Conservation (phyloP, 768 basidiomycete species). For the Agrocybe praecox region DNA sequence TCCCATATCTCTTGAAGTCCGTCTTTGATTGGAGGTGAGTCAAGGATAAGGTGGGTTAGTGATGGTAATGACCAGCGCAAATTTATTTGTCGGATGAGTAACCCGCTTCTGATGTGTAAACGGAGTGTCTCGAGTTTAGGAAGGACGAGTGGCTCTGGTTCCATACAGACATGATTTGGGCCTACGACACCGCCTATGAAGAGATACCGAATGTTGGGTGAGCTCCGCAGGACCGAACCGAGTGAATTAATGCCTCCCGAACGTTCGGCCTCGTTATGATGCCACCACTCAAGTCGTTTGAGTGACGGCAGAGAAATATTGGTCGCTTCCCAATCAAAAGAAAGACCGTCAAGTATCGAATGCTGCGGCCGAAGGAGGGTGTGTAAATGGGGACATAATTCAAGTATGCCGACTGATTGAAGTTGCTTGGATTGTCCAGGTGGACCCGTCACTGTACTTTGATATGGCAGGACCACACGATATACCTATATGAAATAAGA, state of each 20-base stretch:
- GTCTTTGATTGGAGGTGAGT: conserved; percentile 41
- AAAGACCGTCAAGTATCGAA: conserved; percentile 27
- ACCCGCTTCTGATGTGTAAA: conserved; percentile 46
- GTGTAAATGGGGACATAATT: conserved; percentile 49
- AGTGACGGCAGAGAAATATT: conserved; percentile 50
- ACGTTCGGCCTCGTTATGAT: conserved; percentile 55
- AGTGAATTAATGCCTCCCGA: conserved; percentile 71
- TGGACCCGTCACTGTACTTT: conserved; percentile 45
- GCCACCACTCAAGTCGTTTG: conserved; percentile 72
- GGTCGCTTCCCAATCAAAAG: conserved; percentile 56
- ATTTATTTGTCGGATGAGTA: conserved; percentile 51
- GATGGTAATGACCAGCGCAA: conserved; percentile 54
- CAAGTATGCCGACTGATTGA: conserved; percentile 48
- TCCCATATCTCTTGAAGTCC: conserved; percentile 51
- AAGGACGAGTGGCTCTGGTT: conserved; percentile 35
- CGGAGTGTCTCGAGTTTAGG: conserved; percentile 56
- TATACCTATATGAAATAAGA: conserved; percentile 40
- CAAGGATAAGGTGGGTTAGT: conserved; percentile 52
- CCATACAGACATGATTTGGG: conserved; percentile 23
- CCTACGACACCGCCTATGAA: conserved; percentile 51
- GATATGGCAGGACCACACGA: conserved; percentile 62
- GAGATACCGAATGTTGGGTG: conserved; percentile 63
- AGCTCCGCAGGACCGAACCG: conserved; percentile 45
- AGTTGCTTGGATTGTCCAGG: conserved; percentile 15
- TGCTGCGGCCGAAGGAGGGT: conserved; percentile 54